Percentiles rank a stretch among this genome's conserved stretches.
Evolutionary conservation across 768 basidiomycete species (phyloP).

Genomic region (Leccinum variicolor): DNA sequence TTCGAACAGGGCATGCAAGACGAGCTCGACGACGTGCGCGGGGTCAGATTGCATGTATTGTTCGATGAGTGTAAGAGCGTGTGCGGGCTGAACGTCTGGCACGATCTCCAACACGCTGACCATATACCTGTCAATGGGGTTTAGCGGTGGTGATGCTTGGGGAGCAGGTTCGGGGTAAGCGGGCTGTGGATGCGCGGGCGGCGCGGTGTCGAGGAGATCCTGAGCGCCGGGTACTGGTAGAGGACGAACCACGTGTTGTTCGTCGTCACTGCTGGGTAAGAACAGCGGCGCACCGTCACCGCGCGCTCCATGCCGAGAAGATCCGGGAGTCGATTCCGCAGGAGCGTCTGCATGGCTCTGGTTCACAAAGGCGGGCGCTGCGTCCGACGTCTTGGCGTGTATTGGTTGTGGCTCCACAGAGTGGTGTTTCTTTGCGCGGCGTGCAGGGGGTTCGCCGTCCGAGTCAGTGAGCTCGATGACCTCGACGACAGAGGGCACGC

Average conservation of each 20-base stretch:
- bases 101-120: conserved; percentile 63
- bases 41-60: conserved; percentile 36
- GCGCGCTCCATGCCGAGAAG: conserved; percentile 7
- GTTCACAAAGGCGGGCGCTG: conserved; percentile 9
- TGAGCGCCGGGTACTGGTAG: neutral
- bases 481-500: conserved; percentile 16
- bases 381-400: conserved; percentile 1
- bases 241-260: conserved; percentile 1
- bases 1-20: conserved; percentile 63
- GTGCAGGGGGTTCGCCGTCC: conserved; percentile 34
- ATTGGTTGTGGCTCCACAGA: conserved; percentile 5
- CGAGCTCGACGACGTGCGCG: conserved; percentile 44
- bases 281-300: conserved; percentile 30
- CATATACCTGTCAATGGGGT: conserved; percentile 30
- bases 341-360: conserved; percentile 7
- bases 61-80: conserved; percentile 48
- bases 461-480: conserved; percentile 55
- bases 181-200: neutral
- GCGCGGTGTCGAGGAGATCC: neutral
- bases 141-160: conserved; percentile 10
- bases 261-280: conserved; percentile 38
- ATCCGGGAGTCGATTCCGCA: conserved; percentile 7
- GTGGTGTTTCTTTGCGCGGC: neutral
- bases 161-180: conserved; percentile 2
- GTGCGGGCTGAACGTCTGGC: conserved; percentile 62